phyloP scores from a whole-genome alignment of 2,329 filamentous ascomycete species.

The Fusarium verrucosum region DNA sequence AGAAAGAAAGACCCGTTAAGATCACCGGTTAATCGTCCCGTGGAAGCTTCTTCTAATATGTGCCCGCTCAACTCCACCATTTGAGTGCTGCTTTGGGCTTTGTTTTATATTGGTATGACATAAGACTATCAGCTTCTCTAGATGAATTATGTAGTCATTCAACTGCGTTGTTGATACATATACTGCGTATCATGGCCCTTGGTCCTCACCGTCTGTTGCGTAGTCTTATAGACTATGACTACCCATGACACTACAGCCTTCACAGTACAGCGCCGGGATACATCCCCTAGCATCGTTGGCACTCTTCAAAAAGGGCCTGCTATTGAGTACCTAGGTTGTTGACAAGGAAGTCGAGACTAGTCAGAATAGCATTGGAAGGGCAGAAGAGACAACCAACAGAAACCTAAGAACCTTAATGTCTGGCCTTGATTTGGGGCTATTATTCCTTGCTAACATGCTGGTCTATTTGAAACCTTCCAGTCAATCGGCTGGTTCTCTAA shows the following conservation, averaged over 20 bases:
- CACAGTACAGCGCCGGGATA: slow-evolving; percentile 5
- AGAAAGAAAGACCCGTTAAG: slow-evolving; percentile 14
- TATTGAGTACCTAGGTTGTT: background rate
- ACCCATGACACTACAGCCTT: slow-evolving; percentile 7
- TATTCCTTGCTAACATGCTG: slow-evolving; percentile 19
- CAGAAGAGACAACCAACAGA: background rate
- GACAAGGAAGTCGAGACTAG: slow-evolving; percentile 3
- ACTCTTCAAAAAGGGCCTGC: slow-evolving; percentile 2
- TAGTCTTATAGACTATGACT: background rate
- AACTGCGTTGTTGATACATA: slow-evolving; percentile 1
- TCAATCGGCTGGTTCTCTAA: slow-evolving; percentile 7
- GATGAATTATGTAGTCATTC: background rate
- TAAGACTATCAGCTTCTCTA: background rate
- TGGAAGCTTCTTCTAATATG: slow-evolving; percentile 25
- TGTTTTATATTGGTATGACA: background rate
- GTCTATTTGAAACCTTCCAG: slow-evolving; percentile 23
- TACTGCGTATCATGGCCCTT: background rate
- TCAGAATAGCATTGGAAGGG: background rate
- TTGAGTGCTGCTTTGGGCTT: background rate
- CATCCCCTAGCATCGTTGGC: slow-evolving; percentile 4
- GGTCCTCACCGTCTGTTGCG: background rate
- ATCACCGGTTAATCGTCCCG: slow-evolving; percentile 26
- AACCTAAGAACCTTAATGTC: slow-evolving; percentile 9
- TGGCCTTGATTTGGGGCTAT: slow-evolving; percentile 25
- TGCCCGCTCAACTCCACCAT: background rate